Percentiles rank a stretch among this genome's conserved stretches.
Evolutionary conservation across 495 filamentous ascomycete genomes (phyloP).

Genomic region (Penicillium verhagenii): DNA sequence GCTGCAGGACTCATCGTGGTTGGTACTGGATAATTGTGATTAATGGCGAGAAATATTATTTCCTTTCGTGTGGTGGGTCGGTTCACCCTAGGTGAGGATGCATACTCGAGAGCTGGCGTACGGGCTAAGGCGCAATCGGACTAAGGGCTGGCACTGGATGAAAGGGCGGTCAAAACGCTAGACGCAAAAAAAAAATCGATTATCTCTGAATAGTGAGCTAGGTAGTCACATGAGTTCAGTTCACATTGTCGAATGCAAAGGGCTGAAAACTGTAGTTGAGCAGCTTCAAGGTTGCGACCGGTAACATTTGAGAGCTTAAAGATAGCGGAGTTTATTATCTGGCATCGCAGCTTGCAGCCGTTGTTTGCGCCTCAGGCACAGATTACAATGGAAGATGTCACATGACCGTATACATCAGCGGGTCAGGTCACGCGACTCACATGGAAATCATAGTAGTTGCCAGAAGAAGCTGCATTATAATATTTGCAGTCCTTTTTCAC

Average conservation of each 20-base stretch:
- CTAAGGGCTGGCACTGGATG: not conserved
- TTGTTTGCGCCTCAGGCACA: not conserved
- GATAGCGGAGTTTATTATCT: conserved; percentile 1
- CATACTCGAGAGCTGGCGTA: not conserved
- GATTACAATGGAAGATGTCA: not conserved
- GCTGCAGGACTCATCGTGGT: conserved; percentile 10
- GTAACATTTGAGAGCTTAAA: not conserved
- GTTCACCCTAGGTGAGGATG: not conserved
- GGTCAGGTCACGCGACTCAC: too few species aligned
- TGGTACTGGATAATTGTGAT: not conserved
- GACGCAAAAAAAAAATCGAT: not conserved
- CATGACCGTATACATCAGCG: not conserved
- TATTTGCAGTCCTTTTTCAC: too few species aligned
- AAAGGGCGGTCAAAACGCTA: not conserved
- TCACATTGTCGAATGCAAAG: not conserved
- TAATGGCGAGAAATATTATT: not conserved
- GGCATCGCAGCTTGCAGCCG: not conserved
- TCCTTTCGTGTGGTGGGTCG: not conserved
- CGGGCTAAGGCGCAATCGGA: not conserved
- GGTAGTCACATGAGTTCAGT: not conserved
- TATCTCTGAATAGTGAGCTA: not conserved
- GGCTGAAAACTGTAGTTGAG: not conserved
- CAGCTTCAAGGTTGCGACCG: too few species aligned
- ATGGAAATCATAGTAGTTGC: too few species aligned
- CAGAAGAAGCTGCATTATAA: too few species aligned